A percentile compares a stretch with the other conserved stretches of the same genome.
These are phyloP conservation scores for Penicillium robsamsonii DNA, from an alignment of 495 filamentous ascomycete genomes.

Conservation along the genomic window DNA sequence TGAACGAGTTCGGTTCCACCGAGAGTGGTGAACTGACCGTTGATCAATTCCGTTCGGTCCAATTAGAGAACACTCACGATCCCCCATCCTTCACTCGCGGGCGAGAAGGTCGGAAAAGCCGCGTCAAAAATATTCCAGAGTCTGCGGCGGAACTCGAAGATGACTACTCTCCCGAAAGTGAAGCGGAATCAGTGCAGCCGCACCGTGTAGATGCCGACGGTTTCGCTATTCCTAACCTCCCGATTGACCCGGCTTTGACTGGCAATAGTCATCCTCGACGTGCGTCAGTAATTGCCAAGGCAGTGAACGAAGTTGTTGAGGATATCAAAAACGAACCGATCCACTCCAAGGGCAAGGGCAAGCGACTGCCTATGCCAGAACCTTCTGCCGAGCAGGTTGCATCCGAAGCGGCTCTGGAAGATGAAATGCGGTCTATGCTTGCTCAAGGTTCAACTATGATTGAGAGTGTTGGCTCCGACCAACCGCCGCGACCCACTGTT, in stretches of 20 bases:
- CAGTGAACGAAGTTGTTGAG: constrained; percentile 23
- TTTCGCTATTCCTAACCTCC: constrained; percentile 48
- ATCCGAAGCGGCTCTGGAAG: constrained; percentile 44
- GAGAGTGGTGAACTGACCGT: constrained; percentile 77
- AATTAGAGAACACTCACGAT: constrained; percentile 64
- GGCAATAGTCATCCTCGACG: constrained; percentile 20
- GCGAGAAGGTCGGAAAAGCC: constrained; percentile 45
- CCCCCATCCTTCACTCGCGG: constrained; percentile 79
- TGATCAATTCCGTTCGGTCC: constrained; percentile 75
- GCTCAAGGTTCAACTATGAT: constrained; percentile 41
- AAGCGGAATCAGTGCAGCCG: constrained; percentile 25
- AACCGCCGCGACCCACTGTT: constrained; percentile 22
- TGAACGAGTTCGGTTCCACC: constrained; percentile 85
- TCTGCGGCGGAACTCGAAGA: constrained; percentile 47
- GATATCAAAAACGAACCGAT: constrained; percentile 23
- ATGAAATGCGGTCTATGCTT: constrained; percentile 42
- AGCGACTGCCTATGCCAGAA: constrained; percentile 30
- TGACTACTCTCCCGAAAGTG: constrained; percentile 30
- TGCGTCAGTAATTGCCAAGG: constrained; percentile 20
- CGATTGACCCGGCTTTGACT: constrained; percentile 45
- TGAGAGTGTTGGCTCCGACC: constrained; percentile 24
- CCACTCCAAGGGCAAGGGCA: constrained; percentile 30
- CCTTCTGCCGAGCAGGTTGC: constrained; percentile 43
- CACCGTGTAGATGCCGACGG: constrained; percentile 47
- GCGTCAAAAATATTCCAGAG: constrained; percentile 44